Percentiles rank a stretch among this genome's conserved stretches.
These are phyloP conservation scores for Leccinellum rugosiceps DNA, from an alignment of 768 basidiomycete species.

Conservation along the genomic window DNA sequence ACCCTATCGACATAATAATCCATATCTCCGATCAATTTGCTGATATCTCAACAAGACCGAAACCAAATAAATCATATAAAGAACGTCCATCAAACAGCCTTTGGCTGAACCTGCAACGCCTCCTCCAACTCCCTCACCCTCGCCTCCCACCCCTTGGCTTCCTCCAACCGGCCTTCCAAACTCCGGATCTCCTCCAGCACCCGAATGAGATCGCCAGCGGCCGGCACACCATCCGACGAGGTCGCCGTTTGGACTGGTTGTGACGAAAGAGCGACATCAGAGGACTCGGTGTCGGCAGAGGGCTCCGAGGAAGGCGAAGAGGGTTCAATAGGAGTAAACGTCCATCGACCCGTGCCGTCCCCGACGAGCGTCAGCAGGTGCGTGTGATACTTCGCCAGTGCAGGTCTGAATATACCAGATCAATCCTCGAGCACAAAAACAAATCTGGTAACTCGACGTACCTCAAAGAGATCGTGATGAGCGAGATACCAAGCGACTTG, in stretches of 20 bases:
- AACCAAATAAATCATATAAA: too few species aligned
- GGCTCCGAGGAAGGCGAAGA: not conserved
- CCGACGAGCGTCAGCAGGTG: conserved; percentile 31
- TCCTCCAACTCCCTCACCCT: conserved; percentile 27
- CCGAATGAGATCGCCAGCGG: conserved; percentile 18
- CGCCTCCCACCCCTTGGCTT: conserved; percentile 26
- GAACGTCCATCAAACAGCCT: too few species aligned
- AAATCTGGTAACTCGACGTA: conserved; percentile 28
- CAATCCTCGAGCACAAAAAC: not conserved
- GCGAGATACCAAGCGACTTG: conserved; percentile 83
- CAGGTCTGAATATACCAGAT: conserved; percentile 46
- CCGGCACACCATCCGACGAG: not conserved
- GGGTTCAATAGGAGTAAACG: too few species aligned
- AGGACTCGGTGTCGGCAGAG: not conserved
- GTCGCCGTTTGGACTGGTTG: not conserved
- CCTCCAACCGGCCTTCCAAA: conserved; percentile 23
- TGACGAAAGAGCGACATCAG: not conserved
- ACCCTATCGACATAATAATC: too few species aligned
- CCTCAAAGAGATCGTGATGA: conserved; percentile 91
- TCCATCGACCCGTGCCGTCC: too few species aligned
- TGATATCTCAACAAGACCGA: too few species aligned
- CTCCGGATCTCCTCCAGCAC: conserved; percentile 28
- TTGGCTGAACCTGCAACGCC: conserved; percentile 18
- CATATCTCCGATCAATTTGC: too few species aligned
- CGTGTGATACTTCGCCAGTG: conserved; percentile 85